Percentiles rank a stretch among this genome's conserved stretches.
Conservation (phyloP, 2,329 filamentous ascomycete genomes). For the Stromatinia cepivora region DNA sequence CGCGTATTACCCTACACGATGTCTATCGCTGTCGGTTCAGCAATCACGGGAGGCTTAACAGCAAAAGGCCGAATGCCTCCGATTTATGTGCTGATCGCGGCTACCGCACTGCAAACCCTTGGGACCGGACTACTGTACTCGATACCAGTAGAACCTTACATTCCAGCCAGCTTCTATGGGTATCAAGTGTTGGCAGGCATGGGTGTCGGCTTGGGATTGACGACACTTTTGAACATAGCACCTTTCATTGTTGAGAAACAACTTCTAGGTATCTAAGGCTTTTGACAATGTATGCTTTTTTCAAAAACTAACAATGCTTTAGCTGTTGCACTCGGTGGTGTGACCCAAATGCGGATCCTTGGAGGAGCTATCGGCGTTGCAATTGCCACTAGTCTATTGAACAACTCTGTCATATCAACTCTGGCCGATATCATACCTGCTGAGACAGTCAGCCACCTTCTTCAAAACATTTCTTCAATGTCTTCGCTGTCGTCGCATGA, state of each 20-base stretch:
- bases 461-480: not conserved
- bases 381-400: slow-evolving; percentile 57
- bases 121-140: slow-evolving; percentile 24
- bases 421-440: not conserved
- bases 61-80: not conserved
- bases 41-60: not conserved
- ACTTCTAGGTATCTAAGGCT: not conserved
- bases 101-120: slow-evolving; percentile 23
- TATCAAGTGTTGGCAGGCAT: slow-evolving; percentile 58
- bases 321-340: slow-evolving; percentile 24
- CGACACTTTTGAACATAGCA: slow-evolving; percentile 56
- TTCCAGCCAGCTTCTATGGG: slow-evolving; percentile 44
- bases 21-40: not conserved
- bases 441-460: not conserved
- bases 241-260: slow-evolving; percentile 42
- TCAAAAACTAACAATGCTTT: not conserved
- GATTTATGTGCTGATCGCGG: not conserved
- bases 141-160: slow-evolving; percentile 13
- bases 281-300: not conserved
- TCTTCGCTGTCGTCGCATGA: not conserved
- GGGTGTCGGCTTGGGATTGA: slow-evolving; percentile 52
- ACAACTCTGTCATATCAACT: slow-evolving; percentile 40
- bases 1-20: not conserved
- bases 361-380: slow-evolving; percentile 60
- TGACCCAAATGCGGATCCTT: slow-evolving; percentile 60